Evolutionary conservation across 371 early-diverging fungal genomes (phyloP).

Genomic region (Actinomortierella ambigua): DNA sequence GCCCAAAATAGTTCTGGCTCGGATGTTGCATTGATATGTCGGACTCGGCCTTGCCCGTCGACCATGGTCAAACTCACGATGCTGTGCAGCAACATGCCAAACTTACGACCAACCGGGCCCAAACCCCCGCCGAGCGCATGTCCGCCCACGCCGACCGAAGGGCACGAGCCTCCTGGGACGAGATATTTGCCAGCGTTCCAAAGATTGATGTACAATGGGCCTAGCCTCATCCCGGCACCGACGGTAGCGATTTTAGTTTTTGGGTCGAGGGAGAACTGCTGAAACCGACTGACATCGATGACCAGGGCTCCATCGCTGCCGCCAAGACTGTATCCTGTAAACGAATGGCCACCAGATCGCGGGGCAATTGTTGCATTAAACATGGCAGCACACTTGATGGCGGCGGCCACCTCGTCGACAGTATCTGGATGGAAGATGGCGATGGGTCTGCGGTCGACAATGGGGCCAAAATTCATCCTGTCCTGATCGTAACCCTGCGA

Average conservation of each 20-base stretch:
- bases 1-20: conserved; percentile 34
- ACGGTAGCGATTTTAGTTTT: conserved; percentile 4
- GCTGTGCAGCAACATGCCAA: conserved; percentile 12
- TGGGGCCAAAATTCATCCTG: no score
- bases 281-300: conserved; percentile 8
- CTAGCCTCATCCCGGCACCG: conserved; percentile 13
- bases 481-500: no score
- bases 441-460: no score
- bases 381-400: conserved; percentile 10
- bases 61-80: conserved; percentile 34
- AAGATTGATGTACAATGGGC: conserved; percentile 6
- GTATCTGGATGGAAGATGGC: no score
- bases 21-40: conserved; percentile 24
- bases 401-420: neutral
- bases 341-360: conserved; percentile 16
- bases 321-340: conserved; percentile 20
- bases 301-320: conserved; percentile 4
- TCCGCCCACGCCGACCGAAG: conserved; percentile 11
- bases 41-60: conserved; percentile 44
- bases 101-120: conserved; percentile 7
- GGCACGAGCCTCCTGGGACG: conserved; percentile 6
- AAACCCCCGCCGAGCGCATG: conserved; percentile 12
- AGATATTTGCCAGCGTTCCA: conserved; percentile 11
- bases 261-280: conserved; percentile 5
- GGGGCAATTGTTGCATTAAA: conserved; percentile 5